Evolutionary conservation across 2,329 filamentous ascomycete species (phyloP), one percentile per base, ranked within the genome.

Genomic region (Trichoderma polysporum): DNA sequence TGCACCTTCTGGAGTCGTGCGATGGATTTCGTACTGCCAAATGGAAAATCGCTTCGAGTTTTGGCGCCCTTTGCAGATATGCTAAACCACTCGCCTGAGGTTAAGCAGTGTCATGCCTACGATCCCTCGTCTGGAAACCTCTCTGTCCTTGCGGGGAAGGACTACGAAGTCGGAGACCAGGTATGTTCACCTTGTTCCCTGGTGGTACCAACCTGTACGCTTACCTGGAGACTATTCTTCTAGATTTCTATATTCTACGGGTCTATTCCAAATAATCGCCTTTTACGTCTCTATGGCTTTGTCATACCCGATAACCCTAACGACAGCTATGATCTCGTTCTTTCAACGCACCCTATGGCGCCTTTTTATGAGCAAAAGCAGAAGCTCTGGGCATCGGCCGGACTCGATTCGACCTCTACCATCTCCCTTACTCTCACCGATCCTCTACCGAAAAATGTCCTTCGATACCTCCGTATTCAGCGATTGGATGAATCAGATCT

Each of bases 241-340:
- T 31, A 62, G 59, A 50, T 62, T 31, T 54, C 15, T 65, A 77
- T 78, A 66, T 71, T 73, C 66, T 78, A 78, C 68, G 75, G 75
- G 19, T 47, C 68, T 61, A 69, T 77, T 69, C 73, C 76, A 52
- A 78, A 78, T 69, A 77, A 71, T 68, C 76, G 76, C 41, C 74
- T 79, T 68, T 72, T 77, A 70, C 74, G 76, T 72, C 75, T 79
- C 66, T 79, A 78, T 70, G 76, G 76, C 70, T 79, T 79, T 69
- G 72, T 79, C 57, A 60, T 78, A 61, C 75, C 74, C n/a, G 72
- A 66, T 57, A 78, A 77, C 69, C 75, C 75, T 56, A 73, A 77
- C 70, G 74, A 79, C 70, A 76, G 70, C 71, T 78, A 79, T 71
- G 75, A 78, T 57, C 73, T 78, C 41, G 74, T 78, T 68, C 76